Evolutionary conservation across 495 filamentous ascomycete species (phyloP).

Genomic region (Thermochaetoides thermophila): DNA sequence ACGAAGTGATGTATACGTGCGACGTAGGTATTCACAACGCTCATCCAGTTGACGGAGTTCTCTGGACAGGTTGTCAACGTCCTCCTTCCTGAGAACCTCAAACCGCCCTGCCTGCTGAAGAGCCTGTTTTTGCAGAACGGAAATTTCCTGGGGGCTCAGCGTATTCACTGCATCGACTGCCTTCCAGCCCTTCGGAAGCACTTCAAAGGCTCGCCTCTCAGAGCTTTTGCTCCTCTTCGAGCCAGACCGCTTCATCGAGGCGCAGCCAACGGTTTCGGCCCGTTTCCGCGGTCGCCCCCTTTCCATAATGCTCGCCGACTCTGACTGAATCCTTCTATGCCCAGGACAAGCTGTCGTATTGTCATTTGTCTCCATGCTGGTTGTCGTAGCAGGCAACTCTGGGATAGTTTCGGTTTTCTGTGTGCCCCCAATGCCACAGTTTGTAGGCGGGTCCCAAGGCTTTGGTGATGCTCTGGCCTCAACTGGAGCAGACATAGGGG

Average conservation of each 20-base stretch:
- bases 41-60: slow-evolving; percentile 58
- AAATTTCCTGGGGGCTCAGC: slow-evolving; percentile 36
- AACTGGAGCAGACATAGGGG: slow-evolving; percentile 30
- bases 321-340: slow-evolving; percentile 39
- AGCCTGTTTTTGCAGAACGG: slow-evolving; percentile 44
- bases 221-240: slow-evolving; percentile 28
- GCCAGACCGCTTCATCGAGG: slow-evolving; percentile 17
- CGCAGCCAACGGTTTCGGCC: slow-evolving; percentile 16
- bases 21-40: slow-evolving; percentile 55
- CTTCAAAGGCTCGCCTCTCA: slow-evolving; percentile 37
- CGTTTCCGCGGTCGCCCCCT: slow-evolving; percentile 42
- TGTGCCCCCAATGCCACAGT: slow-evolving; percentile 9
- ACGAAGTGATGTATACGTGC: slow-evolving; percentile 51
- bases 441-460: slow-evolving; percentile 28
- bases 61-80: slow-evolving; percentile 51
- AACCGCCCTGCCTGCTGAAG: slow-evolving; percentile 48
- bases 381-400: slow-evolving; percentile 15
- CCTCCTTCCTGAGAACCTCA: slow-evolving; percentile 49
- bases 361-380: slow-evolving; percentile 17
- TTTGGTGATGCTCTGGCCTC: slow-evolving; percentile 28
- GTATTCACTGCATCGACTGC: slow-evolving; percentile 33
- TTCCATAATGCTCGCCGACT: slow-evolving; percentile 44
- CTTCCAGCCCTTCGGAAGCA: slow-evolving; percentile 43
- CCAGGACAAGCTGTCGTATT: slow-evolving; percentile 3
- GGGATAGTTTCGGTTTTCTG: no score